Percentiles rank a stretch among this genome's conserved stretches.
Conservation (phyloP, 169 alveolate species). For the Babesia bovis region DNA sequence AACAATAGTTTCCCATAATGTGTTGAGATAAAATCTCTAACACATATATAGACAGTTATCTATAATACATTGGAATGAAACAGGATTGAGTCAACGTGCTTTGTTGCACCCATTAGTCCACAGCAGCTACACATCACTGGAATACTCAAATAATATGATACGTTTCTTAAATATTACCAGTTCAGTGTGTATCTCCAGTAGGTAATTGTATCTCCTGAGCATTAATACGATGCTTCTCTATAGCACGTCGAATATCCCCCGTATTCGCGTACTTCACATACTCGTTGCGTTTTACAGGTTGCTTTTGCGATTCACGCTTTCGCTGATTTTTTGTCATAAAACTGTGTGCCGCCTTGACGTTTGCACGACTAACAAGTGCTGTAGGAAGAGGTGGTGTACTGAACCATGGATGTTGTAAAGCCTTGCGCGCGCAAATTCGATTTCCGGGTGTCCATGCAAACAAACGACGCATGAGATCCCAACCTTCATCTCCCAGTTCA, state of each 20-base stretch:
- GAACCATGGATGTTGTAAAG: constrained; percentile 78
- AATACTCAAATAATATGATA: background rate
- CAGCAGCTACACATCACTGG: background rate
- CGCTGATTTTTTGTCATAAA: constrained; percentile 77
- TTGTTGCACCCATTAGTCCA: constrained; percentile 66
- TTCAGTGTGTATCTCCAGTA: background rate
- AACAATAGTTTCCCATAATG: constrained; percentile 58
- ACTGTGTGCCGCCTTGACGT: constrained; percentile 78
- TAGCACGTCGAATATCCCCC: constrained; percentile 54
- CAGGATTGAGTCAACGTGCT: too few relatives aligned
- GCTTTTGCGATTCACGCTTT: constrained; percentile 64
- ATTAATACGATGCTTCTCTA: constrained; percentile 51
- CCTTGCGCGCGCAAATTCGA: constrained; percentile 72
- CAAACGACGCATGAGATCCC: constrained; percentile 68
- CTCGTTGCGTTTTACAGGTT: constrained; percentile 32
- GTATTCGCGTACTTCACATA: constrained; percentile 66
- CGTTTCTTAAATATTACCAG: background rate
- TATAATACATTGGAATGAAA: too few relatives aligned
- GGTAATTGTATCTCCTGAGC: constrained; percentile 31
- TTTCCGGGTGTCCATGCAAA: constrained; percentile 70
- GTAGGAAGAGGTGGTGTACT: constrained; percentile 63
- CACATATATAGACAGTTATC: too few relatives aligned
- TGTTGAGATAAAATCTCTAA: too few relatives aligned
- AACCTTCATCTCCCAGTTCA: constrained; percentile 75
- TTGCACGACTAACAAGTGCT: constrained; percentile 57